Evolutionary conservation across 192 early-diverging fungal species (phyloP).

Genomic region (Linnemannia zychae): DNA sequence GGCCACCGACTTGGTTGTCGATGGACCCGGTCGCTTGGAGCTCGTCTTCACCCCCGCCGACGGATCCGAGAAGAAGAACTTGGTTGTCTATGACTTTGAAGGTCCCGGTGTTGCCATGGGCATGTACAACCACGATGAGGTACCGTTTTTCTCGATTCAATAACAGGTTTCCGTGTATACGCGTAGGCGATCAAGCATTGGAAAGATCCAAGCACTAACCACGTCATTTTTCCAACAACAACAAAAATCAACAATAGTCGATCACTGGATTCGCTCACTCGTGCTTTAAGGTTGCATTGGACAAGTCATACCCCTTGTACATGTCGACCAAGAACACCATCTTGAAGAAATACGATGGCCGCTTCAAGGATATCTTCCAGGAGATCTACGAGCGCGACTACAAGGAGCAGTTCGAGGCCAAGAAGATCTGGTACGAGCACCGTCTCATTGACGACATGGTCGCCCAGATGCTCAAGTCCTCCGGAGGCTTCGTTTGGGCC

Average conservation of each 20-base stretch:
- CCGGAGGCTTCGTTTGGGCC: conserved; percentile 95
- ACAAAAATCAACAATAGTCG: conserved; percentile 59
- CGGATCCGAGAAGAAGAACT: conserved; percentile 70
- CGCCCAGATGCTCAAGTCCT: conserved; percentile 96
- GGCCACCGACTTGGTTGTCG: conserved; percentile 94
- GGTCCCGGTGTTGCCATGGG: conserved; percentile 92
- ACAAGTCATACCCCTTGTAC: conserved; percentile 95
- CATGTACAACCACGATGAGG: conserved; percentile 94
- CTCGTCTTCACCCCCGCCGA: conserved; percentile 87
- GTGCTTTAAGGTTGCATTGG: conserved; percentile 94
- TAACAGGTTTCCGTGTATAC: background rate
- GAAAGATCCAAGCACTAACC: background rate
- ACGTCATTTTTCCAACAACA: background rate
- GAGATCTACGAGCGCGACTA: conserved; percentile 90
- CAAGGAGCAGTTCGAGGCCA: conserved; percentile 82
- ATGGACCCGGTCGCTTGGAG: conserved; percentile 90
- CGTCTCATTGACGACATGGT: conserved; percentile 99
- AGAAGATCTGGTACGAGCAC: conserved; percentile 98
- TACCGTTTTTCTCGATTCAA: conserved; percentile 9
- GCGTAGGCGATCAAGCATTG: background rate
- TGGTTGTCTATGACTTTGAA: conserved; percentile 86
- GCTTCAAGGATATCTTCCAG: conserved; percentile 98
- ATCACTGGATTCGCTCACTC: conserved; percentile 92
- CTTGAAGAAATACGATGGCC: conserved; percentile 95
- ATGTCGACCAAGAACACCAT: conserved; percentile 98